Evolutionary conservation across 352 stramenopile species (phyloP), one percentile per base, ranked within the genome.

Genomic region (Phytopythium sindhum): DNA sequence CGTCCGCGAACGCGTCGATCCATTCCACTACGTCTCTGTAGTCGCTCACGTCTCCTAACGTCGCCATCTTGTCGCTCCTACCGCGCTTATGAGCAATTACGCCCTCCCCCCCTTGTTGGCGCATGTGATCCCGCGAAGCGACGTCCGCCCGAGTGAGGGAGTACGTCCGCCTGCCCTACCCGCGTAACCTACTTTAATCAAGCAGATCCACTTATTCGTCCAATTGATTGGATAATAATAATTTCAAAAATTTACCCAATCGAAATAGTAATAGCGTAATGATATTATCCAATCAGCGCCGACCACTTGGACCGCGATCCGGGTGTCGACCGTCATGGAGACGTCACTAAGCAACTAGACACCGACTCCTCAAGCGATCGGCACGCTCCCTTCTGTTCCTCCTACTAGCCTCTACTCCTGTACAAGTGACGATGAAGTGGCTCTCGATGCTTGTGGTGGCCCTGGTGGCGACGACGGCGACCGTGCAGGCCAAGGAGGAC

Each of bases 401-500:
- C 42, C 42, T 48, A n/a, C n/a, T n/a, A n/a, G n/a, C n/a, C n/a
- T n/a, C n/a, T n/a, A n/a, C n/a, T n/a, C n/a, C n/a, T n/a, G n/a
- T n/a, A 8, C n/a, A 48, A 0, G 17, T 12, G 54, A 68, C 61
- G 29, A 91, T 90, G 84, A 89, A 90, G 72, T 80, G 72, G 68
- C 73, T 55, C 12, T 55, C 48, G 26, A 21, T 55, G 12, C 48
- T 73, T 31, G 64, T 73, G 17, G 64, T 88, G 61, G 58, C 85
- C 17, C 65, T 80, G 52, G 70, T 67, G 44, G 73, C 67, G 21
- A 55, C 74, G 52, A 67, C 77, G 35, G 74, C 67, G 57, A 69
- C 69, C 5, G 67, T 60, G 54, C 64, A 86, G 64, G 77, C 77
- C 24, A 92, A 93, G 67, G 84, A 91, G 12, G 77, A 95, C 55